A percentile compares a stretch with the other conserved stretches of the same genome.
Conservation (phyloP, 1,284 basidiomycete genomes). For the Cryptococcus sp. region DNA sequence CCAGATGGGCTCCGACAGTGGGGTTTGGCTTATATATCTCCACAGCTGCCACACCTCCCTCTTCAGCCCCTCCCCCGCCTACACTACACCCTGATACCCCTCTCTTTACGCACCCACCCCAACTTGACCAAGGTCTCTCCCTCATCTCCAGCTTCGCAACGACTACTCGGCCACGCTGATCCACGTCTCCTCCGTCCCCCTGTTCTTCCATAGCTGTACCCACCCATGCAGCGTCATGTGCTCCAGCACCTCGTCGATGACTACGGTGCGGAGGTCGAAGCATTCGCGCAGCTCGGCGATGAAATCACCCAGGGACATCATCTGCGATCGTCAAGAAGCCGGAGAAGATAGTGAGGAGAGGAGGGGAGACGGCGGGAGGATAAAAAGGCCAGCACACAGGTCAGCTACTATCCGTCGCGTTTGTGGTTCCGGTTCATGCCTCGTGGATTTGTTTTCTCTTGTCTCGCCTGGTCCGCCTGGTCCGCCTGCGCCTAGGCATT, state of each 20-base stretch:
- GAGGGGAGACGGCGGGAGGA: background rate
- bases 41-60: background rate
- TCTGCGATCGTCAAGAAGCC: constrained; percentile 8
- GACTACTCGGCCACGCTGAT: constrained; percentile 13
- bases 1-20: background rate
- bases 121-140: too few relatives aligned
- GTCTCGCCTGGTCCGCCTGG: background rate
- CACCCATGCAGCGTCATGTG: constrained; percentile 15
- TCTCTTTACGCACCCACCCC: background rate
- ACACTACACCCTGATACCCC: background rate
- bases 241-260: constrained; percentile 24
- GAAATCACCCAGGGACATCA: constrained; percentile 27
- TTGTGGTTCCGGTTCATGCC: too few relatives aligned
- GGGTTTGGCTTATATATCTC: background rate
- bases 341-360: background rate
- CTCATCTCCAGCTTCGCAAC: background rate
- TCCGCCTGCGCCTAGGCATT: background rate
- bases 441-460: too few relatives aligned
- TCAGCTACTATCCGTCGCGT: background rate
- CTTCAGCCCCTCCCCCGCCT: background rate
- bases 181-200: constrained; percentile 20
- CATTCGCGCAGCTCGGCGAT: constrained; percentile 23
- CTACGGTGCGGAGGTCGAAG: constrained; percentile 12
- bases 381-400: background rate
- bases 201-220: constrained; percentile 17